Evolutionary conservation across 2,329 filamentous ascomycete genomes (phyloP).

Genomic region (Hymenoscyphus fructigenus): DNA sequence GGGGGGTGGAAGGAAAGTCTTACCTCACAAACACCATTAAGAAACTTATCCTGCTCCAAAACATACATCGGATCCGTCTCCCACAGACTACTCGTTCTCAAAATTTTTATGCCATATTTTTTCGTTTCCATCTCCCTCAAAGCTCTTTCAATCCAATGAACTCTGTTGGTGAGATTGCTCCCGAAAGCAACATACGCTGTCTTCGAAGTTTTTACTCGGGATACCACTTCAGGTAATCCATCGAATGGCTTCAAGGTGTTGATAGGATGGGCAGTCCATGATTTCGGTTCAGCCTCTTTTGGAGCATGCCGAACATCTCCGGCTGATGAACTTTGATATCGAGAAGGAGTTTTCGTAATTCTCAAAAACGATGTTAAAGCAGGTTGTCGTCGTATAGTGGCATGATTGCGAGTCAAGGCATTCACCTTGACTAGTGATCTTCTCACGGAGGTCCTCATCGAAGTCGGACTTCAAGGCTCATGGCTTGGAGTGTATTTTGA

Average conservation of each 20-base stretch:
- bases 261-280: not conserved
- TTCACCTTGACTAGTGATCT: slow-evolving; percentile 7
- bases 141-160: slow-evolving; percentile 81
- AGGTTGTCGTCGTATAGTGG: not conserved
- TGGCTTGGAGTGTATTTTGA: not conserved
- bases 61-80: slow-evolving; percentile 98
- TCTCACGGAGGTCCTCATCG: slow-evolving; percentile 17
- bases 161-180: slow-evolving; percentile 86
- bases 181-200: slow-evolving; percentile 81
- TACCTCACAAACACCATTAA: slow-evolving; percentile 93
- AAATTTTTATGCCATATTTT: slow-evolving; percentile 65
- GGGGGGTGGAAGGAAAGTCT: slow-evolving; percentile 35
- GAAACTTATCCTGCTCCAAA: slow-evolving; percentile 79
- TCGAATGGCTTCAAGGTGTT: not conserved
- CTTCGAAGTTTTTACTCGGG: not conserved
- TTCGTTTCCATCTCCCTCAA: slow-evolving; percentile 72
- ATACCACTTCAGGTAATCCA: not conserved
- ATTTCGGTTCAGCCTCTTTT: not conserved
- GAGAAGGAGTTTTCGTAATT: not conserved
- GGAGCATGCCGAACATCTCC: not conserved
- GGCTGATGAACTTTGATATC: slow-evolving; percentile 10
- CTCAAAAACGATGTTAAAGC: not conserved
- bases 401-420: slow-evolving; percentile 5
- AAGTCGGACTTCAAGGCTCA: not conserved
- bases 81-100: slow-evolving; percentile 83